Conservation (phyloP, 2,329 filamentous ascomycete genomes). For the Venturia oleaginea region DNA sequence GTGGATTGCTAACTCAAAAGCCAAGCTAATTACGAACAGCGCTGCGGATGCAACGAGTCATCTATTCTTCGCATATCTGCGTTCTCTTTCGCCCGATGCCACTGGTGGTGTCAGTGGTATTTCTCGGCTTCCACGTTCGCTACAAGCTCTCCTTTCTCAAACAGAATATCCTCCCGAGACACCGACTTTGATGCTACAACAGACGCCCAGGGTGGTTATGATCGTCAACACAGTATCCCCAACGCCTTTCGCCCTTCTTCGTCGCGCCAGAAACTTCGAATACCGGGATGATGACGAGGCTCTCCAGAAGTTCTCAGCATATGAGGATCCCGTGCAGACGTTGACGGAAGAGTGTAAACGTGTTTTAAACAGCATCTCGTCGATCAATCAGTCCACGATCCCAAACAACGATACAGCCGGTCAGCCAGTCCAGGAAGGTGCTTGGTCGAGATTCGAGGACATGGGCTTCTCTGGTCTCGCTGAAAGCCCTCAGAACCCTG, state of each 20-base stretch:
- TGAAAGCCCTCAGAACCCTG: constrained; percentile 48
- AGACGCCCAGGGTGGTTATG: constrained; percentile 88
- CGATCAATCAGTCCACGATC: constrained; percentile 74
- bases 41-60: constrained; percentile 94
- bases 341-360: constrained; percentile 90
- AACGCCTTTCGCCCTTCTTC: constrained; percentile 82
- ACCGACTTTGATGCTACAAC: constrained; percentile 65
- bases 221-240: constrained; percentile 92
- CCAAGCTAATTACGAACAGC: constrained; percentile 36
- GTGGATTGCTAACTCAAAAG: constrained; percentile 2
- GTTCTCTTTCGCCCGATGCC: constrained; percentile 76
- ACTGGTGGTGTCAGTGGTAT: constrained; percentile 64
- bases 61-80: constrained; percentile 93
- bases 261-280: constrained; percentile 88
- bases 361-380: constrained; percentile 80
- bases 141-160: constrained; percentile 82
- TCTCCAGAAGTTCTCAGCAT: constrained; percentile 78
- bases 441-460: constrained; percentile 95
- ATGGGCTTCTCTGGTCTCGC: constrained; percentile 75
- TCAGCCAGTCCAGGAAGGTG: constrained; percentile 70
- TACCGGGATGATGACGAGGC: constrained; percentile 82
- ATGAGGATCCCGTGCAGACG: constrained; percentile 78
- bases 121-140: constrained; percentile 75
- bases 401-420: constrained; percentile 45
- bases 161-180: constrained; percentile 87